phyloP scores from a whole-genome alignment of 257 asterid genomes.

The Solanum virginianum region DNA sequence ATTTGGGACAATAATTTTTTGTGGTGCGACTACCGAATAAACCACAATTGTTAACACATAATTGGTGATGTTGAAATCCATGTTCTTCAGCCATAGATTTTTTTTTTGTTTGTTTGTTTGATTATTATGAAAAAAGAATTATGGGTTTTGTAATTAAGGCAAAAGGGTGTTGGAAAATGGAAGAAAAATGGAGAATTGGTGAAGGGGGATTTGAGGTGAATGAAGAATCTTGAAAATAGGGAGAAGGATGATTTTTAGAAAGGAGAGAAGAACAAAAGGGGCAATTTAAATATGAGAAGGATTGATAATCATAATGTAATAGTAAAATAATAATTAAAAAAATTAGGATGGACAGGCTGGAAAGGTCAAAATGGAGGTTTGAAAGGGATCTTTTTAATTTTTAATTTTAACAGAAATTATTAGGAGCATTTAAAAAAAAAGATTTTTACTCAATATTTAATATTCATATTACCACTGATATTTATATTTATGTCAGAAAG shows the following conservation, averaged over 20 bases:
- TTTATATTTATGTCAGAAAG: no score
- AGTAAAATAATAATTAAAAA: background rate
- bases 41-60: background rate
- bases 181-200: background rate
- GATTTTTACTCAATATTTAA: accelerated
- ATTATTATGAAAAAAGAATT: background rate
- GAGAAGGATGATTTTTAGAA: background rate
- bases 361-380: background rate
- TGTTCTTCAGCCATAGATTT: background rate
- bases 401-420: background rate
- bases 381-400: background rate
- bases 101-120: background rate
- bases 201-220: background rate
- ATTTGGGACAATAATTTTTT: background rate
- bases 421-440: no score
- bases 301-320: background rate
- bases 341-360: background rate
- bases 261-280: background rate
- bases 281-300: background rate
- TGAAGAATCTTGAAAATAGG: background rate
- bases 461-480: no score
- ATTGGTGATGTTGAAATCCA: background rate
- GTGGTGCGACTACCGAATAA: background rate
- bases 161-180: background rate
- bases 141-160: background rate